Base-by-base conservation (phyloP, 164 flowering plant genomes). In the Tinospora cordifolia region DNA sequence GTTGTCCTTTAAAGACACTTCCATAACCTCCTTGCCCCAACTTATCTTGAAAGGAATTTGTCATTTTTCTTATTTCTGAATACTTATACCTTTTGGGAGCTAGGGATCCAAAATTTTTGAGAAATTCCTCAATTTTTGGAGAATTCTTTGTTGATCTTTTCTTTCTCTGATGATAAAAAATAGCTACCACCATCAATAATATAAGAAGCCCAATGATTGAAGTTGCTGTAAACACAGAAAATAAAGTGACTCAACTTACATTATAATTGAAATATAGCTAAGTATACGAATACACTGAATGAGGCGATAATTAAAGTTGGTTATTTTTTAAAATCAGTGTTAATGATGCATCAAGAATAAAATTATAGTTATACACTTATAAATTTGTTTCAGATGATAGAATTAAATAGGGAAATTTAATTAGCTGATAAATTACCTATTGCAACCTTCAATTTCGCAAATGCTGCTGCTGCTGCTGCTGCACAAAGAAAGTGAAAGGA, bases 11-110 rank as follows among this genome's bases (percentile, higher is more conserved):
- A 15, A 58, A 60, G 3, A 69, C 72, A 3, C 47, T 59, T 2
- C 72, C 72, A 36, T 69, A 69, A 0, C 65, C 72, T 58, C 72
- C 72, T 69, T 69, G 51, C 0, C 72, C 72, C 19, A 69, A 41
- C 34, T 54, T 69, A 47, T 26, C 63, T 14, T 69, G 13, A 41
- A 69, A 69, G 25, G 41, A 24, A 19, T 59, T 40, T 0, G 72
- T 59, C 47, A 69, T 69, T 30, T 27, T 69, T 62, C 41, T 69
- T 8, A 60, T 39, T 10, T 69, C 65, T 12, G 34, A 44, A 60
- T 40, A 60, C 26, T 10, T 19, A 65, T 69, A 69, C 25, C 65
- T 62, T 22, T 22, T 69, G 22, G 72, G 65, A 6, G 10, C 27
- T 10, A 69, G 49, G 9, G 49, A 22, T 25, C 26, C 3, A 30